Evolutionary conservation across 305 asterid genomes (phyloP).

Genomic region (Caryopteris hybrid): DNA sequence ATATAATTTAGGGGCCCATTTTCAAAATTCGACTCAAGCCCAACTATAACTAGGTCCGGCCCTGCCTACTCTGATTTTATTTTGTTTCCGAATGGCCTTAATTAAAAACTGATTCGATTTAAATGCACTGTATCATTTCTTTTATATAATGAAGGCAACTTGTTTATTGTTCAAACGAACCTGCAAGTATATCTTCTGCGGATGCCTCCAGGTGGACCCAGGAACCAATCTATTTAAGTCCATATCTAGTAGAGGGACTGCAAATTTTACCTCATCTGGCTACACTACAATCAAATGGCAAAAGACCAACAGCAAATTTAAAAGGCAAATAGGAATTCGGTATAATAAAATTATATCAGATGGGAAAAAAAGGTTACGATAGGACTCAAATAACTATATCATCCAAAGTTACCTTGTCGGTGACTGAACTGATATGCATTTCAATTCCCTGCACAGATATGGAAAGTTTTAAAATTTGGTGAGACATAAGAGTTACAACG

Average conservation of each 20-base stretch:
- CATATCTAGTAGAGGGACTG: constrained; percentile 76
- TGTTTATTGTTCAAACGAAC: constrained; percentile 37
- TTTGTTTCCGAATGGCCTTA: not conserved
- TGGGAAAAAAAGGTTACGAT: not conserved
- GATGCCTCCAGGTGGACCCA: constrained; percentile 77
- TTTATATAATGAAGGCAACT: not conserved
- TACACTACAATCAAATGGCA: constrained; percentile 48
- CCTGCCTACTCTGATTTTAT: no score
- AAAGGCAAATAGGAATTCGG: constrained; percentile 11
- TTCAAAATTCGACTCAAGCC: no score
- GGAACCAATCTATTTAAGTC: constrained; percentile 75
- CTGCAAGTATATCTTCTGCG: constrained; percentile 82
- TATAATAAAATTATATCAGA: constrained; percentile 8
- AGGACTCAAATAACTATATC: constrained; percentile 11
- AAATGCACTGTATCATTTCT: not conserved
- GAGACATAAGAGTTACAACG: constrained; percentile 1
- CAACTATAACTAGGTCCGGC: no score
- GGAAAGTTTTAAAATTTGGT: constrained; percentile 8
- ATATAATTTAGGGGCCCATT: no score
- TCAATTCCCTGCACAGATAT: constrained; percentile 75
- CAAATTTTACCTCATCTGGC: constrained; percentile 93
- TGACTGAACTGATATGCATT: constrained; percentile 55
- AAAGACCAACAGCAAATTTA: constrained; percentile 27
- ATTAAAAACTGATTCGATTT: not conserved
- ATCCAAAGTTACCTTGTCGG: constrained; percentile 61